Conservation (phyloP, 345 rosid species). For the Psidium friedrichsthalianum region DNA sequence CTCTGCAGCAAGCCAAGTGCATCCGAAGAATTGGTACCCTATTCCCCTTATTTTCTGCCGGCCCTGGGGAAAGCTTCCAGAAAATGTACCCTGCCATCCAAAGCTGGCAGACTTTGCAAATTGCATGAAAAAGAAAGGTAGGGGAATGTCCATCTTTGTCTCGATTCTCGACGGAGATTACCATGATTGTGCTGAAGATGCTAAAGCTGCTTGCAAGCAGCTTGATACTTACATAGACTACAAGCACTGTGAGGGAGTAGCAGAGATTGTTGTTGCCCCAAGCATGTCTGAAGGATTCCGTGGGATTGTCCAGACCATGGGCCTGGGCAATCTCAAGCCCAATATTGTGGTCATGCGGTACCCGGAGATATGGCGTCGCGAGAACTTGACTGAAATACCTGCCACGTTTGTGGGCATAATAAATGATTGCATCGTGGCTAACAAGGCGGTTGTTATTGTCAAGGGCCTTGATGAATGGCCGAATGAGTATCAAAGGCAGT, state of each 20-base stretch:
- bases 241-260: constrained; percentile 96
- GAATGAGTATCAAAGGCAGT: constrained; percentile 91
- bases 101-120: constrained; percentile 97
- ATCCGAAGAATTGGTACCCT: constrained; percentile 99
- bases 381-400: constrained; percentile 88
- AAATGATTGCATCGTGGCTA: constrained; percentile 89
- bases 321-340: constrained; percentile 96
- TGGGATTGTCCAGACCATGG: constrained; percentile 96
- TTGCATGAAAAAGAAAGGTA: constrained; percentile 99
- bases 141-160: constrained; percentile 96
- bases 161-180: constrained; percentile 91
- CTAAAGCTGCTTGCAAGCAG: constrained; percentile 81
- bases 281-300: constrained; percentile 97
- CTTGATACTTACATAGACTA: constrained; percentile 82
- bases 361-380: constrained; percentile 99
- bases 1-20: constrained; percentile 91
- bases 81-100: constrained; percentile 97
- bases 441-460: constrained; percentile 96
- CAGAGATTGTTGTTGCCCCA: constrained; percentile 96
- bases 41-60: constrained; percentile 96
- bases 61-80: constrained; percentile 99
- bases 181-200: constrained; percentile 94
- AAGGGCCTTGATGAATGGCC: constrained; percentile 99
- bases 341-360: constrained; percentile 96
- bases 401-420: constrained; percentile 85